Base-by-base conservation (phyloP, 306 rosid species). In the Quercus wislizeni region DNA sequence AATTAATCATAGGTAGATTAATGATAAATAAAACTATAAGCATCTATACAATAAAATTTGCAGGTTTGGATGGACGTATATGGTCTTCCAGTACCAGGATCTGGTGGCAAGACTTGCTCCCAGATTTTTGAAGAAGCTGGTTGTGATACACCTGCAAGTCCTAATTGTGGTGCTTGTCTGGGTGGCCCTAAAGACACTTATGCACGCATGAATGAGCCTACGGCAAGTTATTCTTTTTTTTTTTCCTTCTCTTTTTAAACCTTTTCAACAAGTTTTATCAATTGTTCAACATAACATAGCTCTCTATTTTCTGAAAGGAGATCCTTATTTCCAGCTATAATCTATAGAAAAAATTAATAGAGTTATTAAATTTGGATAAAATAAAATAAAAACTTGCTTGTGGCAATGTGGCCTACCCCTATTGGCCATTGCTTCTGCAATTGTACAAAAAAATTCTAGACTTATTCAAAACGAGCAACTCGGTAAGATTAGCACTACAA, bases 61-160 rank as follows among this genome's bases (percentile, higher is more conserved):
- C 82, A 92, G 98, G 99, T 95, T 74, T 95, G 99, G 99, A 86
- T 95, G 91, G 99, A 95, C 62, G 17, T 95, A 15, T 95, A 95
- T 69, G 11, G 90, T 75, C 81, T 93, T 67, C 91, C 90, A 0
- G 97, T 95, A 41, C 98, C 98, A 55, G 98, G 96, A 64, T 88
- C 98, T 30, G 98, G 99, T 58, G 98, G 98, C 25, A 95, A 93
- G 89, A 95, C 98, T 74, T 95, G 98, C 88, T 95, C 99, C 19
- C 97, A 92, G 90, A 93, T 95, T 86, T 95, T 95, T 57, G 98
- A 95, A 87, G 99, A 95, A 89, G 99, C 96, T 80, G 99, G 98
- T n/a, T 95, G 99, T 57, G 99, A 95, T 87, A 85, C 99, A 14
- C 99, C 99, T 28, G 96, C 98, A 51, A 95, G 97, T 89, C 99